phyloP scores from a whole-genome alignment of 345 rosid genomes.

The Salix dunnii region DNA sequence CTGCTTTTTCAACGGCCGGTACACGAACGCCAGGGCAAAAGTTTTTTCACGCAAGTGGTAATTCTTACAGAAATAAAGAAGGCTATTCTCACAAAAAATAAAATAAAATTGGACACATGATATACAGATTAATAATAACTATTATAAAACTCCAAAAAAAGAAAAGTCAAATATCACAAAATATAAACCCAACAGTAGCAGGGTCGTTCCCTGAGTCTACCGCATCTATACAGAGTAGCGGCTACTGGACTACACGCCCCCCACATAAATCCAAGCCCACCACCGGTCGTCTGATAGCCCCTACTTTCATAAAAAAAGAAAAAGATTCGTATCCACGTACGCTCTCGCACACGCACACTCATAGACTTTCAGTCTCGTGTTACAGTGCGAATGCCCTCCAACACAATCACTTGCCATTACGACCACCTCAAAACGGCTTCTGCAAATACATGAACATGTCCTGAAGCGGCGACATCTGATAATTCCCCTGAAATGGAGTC shows the following conservation, averaged over 20 bases:
- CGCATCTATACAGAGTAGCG: no score
- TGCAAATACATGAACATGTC: constrained; percentile 68
- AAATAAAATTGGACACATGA: neutral
- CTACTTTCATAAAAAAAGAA: no score
- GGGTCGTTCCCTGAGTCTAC: neutral
- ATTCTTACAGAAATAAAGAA: no score
- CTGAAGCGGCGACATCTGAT: constrained; percentile 63
- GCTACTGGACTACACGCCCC: neutral
- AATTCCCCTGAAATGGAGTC: constrained; percentile 34
- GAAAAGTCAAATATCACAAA: neutral
- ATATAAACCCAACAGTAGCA: neutral
- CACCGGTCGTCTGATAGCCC: neutral
- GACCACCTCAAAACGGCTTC: constrained; percentile 40
- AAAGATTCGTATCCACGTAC: neutral
- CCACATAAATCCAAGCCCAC: neutral
- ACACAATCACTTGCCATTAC: neutral
- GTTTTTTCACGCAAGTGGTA: neutral
- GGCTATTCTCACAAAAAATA: neutral
- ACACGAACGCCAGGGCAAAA: neutral
- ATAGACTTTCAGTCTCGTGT: constrained; percentile 64
- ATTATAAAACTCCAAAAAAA: neutral
- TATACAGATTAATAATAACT: neutral
- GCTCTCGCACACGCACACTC: constrained; percentile 40
- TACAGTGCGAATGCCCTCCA: constrained; percentile 17
- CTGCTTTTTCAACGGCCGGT: neutral